Percentiles rank a stretch among this genome's conserved stretches.
phyloP scores from a whole-genome alignment of 352 stramenopile species.

The Pythium myriotylum region DNA sequence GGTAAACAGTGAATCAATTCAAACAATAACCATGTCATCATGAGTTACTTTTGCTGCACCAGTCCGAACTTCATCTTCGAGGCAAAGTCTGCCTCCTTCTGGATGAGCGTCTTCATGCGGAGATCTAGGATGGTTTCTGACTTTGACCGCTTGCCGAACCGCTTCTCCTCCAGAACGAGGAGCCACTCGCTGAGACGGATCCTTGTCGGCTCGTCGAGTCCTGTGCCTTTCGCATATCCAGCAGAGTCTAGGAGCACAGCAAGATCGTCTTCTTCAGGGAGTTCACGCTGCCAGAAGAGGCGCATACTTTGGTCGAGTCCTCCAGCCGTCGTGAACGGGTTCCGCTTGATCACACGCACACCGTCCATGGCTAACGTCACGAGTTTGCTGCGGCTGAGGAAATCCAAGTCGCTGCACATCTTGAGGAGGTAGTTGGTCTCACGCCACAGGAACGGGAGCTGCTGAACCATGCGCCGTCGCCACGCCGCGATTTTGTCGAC shows the following conservation, averaged over 20 bases:
- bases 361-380: slow-evolving; percentile 58
- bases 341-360: slow-evolving; percentile 51
- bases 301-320: slow-evolving; percentile 69
- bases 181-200: slow-evolving; percentile 62
- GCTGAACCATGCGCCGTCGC: slow-evolving; percentile 62
- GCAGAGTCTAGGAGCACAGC: slow-evolving; percentile 59
- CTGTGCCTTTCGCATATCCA: slow-evolving; percentile 38
- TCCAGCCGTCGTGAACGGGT: slow-evolving; percentile 74
- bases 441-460: slow-evolving; percentile 60
- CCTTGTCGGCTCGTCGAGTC: slow-evolving; percentile 44
- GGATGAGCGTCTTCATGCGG: slow-evolving; percentile 54
- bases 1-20: slow-evolving; percentile 42
- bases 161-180: slow-evolving; percentile 57
- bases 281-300: slow-evolving; percentile 50
- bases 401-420: slow-evolving; percentile 71
- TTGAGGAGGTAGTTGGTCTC: slow-evolving; percentile 69
- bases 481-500: slow-evolving; percentile 65
- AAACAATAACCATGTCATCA: neutral
- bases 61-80: slow-evolving; percentile 53
- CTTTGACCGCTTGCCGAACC: slow-evolving; percentile 44
- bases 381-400: slow-evolving; percentile 70
- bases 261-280: slow-evolving; percentile 57
- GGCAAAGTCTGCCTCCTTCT: slow-evolving; percentile 61
- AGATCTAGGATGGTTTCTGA: slow-evolving; percentile 37
- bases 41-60: slow-evolving; percentile 6